These are phyloP conservation scores for Didymella sp. DNA, from an alignment of 2,329 filamentous ascomycete species.

Conservation along the genomic window DNA sequence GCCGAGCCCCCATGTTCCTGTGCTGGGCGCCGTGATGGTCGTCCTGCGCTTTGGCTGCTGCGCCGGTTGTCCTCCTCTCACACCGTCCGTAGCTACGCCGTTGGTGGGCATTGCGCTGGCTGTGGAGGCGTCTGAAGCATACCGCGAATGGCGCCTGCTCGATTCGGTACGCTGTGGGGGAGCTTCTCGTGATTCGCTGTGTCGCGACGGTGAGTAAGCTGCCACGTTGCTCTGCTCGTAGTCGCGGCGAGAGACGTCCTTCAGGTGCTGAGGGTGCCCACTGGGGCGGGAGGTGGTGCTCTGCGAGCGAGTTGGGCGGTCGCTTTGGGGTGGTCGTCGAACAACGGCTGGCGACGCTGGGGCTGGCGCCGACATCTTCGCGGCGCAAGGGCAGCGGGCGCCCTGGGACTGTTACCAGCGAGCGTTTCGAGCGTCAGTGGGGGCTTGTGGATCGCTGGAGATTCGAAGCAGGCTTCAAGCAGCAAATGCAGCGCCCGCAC, in stretches of 20 bases:
- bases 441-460: conserved; percentile 10
- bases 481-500: conserved; percentile 1
- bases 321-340: conserved; percentile 39
- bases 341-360: conserved; percentile 55
- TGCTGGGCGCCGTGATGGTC: conserved; percentile 80
- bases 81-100: conserved; percentile 45
- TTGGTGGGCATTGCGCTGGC: conserved; percentile 48
- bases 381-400: conserved; percentile 37
- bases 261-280: conserved; percentile 46
- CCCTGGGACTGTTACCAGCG: conserved; percentile 25
- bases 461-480: not conserved
- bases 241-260: conserved; percentile 69
- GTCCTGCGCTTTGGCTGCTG: conserved; percentile 63
- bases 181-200: conserved; percentile 69
- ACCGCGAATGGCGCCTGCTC: conserved; percentile 57
- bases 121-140: conserved; percentile 54
- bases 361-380: conserved; percentile 44
- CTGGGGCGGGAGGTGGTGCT: conserved; percentile 45
- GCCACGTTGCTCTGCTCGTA: conserved; percentile 75
- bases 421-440: conserved; percentile 12
- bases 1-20: conserved; percentile 91
- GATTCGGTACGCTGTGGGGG: conserved; percentile 62
- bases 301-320: conserved; percentile 48
- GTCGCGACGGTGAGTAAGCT: conserved; percentile 61
- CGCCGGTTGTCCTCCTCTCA: conserved; percentile 29